Conservation (phyloP, 2,329 filamentous ascomycete species). For the Zalaria obscura region DNA sequence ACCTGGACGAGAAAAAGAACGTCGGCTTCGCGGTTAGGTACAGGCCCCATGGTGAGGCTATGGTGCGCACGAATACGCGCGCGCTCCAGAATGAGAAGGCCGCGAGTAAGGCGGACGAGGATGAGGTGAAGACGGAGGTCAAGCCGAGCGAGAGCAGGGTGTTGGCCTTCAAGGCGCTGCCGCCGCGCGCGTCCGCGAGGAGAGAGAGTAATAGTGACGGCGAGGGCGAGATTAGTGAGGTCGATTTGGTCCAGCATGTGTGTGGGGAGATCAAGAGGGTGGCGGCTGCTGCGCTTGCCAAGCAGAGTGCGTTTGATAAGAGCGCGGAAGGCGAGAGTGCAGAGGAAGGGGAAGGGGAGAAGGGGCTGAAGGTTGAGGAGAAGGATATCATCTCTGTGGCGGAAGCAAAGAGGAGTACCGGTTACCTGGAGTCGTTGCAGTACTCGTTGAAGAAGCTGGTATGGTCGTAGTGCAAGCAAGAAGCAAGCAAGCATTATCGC, state of each 20-base stretch:
- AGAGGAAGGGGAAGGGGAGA: constrained; percentile 4
- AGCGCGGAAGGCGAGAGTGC: constrained; percentile 10
- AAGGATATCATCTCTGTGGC: constrained; percentile 67
- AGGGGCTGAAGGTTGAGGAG: constrained; percentile 31
- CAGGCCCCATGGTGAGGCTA: constrained; percentile 53
- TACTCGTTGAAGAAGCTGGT: constrained; percentile 90
- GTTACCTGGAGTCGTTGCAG: constrained; percentile 71
- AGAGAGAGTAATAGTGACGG: constrained; percentile 12
- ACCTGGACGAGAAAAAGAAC: constrained; percentile 62
- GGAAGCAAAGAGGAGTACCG: constrained; percentile 77
- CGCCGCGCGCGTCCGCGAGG: constrained; percentile 28
- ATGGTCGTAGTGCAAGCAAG: constrained; percentile 42
- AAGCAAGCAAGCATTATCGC: too few relatives aligned
- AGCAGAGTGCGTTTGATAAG: constrained; percentile 16
- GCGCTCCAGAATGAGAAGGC: constrained; percentile 51
- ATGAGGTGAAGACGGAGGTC: constrained; percentile 12
- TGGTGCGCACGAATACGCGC: constrained; percentile 71
- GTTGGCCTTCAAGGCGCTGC: constrained; percentile 43
- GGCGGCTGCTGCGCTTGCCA: constrained; percentile 29
- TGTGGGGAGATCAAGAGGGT: constrained; percentile 65
- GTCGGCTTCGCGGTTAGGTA: constrained; percentile 75
- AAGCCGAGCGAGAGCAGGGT: constrained; percentile 16
- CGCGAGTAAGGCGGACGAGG: constrained; percentile 13
- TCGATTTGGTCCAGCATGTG: constrained; percentile 47
- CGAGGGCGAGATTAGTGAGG: constrained; percentile 27